Base-by-base conservation (phyloP, 345 rosid species). In the Citrus glauca region DNA sequence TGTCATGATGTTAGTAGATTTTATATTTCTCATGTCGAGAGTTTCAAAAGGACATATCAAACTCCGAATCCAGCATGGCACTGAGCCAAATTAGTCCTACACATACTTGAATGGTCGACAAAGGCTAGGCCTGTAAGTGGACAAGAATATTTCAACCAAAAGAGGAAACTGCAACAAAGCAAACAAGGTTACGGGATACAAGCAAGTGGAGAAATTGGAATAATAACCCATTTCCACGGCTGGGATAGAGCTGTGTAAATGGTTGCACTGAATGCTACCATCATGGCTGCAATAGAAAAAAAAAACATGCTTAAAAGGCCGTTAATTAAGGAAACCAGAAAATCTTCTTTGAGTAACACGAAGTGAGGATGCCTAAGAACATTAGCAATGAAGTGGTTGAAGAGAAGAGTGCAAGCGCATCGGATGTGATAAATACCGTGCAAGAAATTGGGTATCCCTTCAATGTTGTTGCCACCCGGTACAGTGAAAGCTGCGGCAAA, bases 1-100 rank as follows among this genome's bases (percentile, higher is more conserved):
- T 42, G 0, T 42, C 14, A 42, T 42, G 48, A 42, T 0, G 0
- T 10, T 42, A 10, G 14, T 42, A 0, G 14, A 42, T 10, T 10
- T 10, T 42, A 0, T 42, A 42, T 42, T 42, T 0, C 3, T 40
- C 13, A 42, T 10, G 0, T 42, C 14, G 0, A 2, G 14, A 42
- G 14, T 42, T 42, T 10, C 48, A 42, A 42, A 42, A 42, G 0
- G 4, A 40, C 48, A 40, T 9, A 40, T 40, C 14, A 40, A 9
- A 0, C 48, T 40, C 4, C 4, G 14, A 40, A 40, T 40, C 48
- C 48, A 42, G 14, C 48, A 42, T 42, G 14, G 48, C 14, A 42
- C 0, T 42, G 4, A 10, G 40, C 14, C 48, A 42, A 42, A 42
- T 10, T 10, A 42, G 14, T 35, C 48, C 48, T 42, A 10, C 13